Base-by-base conservation (phyloP, 2,329 filamentous ascomycete genomes). In the Ceratocystis colombiana region DNA sequence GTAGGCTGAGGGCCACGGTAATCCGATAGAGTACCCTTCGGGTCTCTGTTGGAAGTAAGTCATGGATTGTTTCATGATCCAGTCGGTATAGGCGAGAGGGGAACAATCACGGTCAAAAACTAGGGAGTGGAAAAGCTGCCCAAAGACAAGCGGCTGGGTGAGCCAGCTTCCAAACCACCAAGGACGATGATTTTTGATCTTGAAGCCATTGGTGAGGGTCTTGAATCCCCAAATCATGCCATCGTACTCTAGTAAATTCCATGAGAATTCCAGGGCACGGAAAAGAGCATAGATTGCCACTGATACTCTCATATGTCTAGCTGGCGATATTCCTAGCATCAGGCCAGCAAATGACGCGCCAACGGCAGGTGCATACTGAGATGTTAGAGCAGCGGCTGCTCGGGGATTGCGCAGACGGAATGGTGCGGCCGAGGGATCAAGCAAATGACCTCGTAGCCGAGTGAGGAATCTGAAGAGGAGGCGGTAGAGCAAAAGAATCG, bases 381-480 rank as follows among this genome's bases (percentile, higher is more conserved):
- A 96, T 0, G 91, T 96, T 67, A 99, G 79, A 0, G 88, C 84
- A 22, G 79, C 80, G 0, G 89, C 82, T 12, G 91, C 84, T 20
- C 84, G 83, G 0, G 92, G 92, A 72, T 97, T 96, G 65, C 93
- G 87, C 67, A 82, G 79, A 15, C 91, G 84, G 76, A 97, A 96
- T 0, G 89, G 87, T 65, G 83, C 82, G 1, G 92, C 90, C 66
- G 89, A 84, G n/a, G 89, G 83, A 45, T 88, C 86, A 53, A 95
- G 84, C 3, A 99, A 80, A 69, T 90, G 90, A 1, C 83, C 80
- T 61, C 93, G 87, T 55, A 97, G 79, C 33, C 90, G 84, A 30
- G 84, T 83, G 71, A 97, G 89, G 79, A 97, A 96, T 68, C 93
- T 89, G 77, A 93, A 90, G 30, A 97, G 84, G 0, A 96, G 80